Base-by-base conservation (phyloP, 768 basidiomycete species). In the Hericium erinaceus region DNA sequence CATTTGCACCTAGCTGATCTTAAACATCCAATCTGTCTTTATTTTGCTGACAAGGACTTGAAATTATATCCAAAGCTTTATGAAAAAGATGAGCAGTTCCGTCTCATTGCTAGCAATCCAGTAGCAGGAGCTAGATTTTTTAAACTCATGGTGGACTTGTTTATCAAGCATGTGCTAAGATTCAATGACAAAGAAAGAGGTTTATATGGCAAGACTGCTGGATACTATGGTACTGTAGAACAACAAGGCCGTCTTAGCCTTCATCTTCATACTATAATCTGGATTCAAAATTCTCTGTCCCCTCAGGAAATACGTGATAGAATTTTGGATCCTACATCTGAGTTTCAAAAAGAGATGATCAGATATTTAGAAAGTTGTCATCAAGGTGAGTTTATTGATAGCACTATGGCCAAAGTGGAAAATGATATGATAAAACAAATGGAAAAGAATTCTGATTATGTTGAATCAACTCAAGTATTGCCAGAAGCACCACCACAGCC, bases 211-310 rank as follows among this genome's bases (percentile, higher is more conserved):
- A 24, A 62, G 3, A 64, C 61, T 4, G 24, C 57, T 11, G 57
- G 50, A 16, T 65, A 62, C 33, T 67, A 65, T 57, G 66, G 64
- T 2, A 66, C 61, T 9, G 66, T 64, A 0, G 59, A 65, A 64
- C 66, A 13, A 33, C 28, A 33, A 33, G 28, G 28, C 8, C 28
- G 28, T 33, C 28, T 33, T 5, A 33, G 28, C 28, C 55, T 67
- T 24, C 65, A 67, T 56, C 28, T 64, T 2, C 66, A 67, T 52
- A 11, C 59, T n/a, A 37, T 64, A 16, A n/a, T 64, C 22, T 64
- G 58, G 61, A 56, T 66, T 7, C 18, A 55, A 16, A 48, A 52
- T 7, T 48, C 55, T 6, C 39, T 55, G 5, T 51, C 52, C 3
- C 63, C 64, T 16, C 63, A 64, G 55, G 41, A 62, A 38, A 63